phyloP scores from a whole-genome alignment of 1,284 basidiomycete genomes.

The Mycena sp. region DNA sequence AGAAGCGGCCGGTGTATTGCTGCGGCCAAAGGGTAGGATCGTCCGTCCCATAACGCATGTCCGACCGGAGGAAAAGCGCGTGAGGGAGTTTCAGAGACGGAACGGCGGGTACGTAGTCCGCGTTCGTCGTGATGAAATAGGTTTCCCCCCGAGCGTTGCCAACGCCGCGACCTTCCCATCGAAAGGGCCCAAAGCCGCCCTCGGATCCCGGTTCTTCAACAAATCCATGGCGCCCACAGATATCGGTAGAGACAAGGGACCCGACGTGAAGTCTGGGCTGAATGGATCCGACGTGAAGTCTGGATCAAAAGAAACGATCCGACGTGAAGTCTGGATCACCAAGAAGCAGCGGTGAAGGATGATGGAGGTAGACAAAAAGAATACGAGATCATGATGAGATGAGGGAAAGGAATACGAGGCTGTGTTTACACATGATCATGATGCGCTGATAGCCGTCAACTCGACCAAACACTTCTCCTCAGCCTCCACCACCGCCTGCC shows the following conservation, averaged over 20 bases:
- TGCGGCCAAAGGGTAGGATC: too few relatives aligned
- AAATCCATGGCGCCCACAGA: too few relatives aligned
- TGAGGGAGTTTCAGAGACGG: neutral
- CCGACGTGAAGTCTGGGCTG: neutral
- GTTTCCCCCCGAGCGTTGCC: neutral
- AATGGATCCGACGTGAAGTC: neutral
- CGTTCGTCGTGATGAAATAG: neutral
- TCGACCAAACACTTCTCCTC: neutral
- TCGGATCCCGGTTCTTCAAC: neutral
- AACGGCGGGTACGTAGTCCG: neutral
- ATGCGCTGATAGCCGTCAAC: neutral
- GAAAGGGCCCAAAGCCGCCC: too few relatives aligned
- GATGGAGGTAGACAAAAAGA: too few relatives aligned
- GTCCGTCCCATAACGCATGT: slow-evolving; percentile 10
- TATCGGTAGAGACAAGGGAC: neutral
- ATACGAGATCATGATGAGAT: too few relatives aligned
- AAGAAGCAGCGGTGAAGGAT: neutral
- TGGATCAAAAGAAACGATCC: neutral
- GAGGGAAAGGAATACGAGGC: too few relatives aligned
- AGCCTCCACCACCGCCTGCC: neutral
- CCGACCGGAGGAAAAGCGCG: neutral
- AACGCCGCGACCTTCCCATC: too few relatives aligned
- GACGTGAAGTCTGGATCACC: neutral
- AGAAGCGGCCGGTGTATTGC: too few relatives aligned
- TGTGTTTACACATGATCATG: neutral